Base-by-base conservation (phyloP, 2,329 filamentous ascomycete genomes). In the Graphilbum sp. region DNA sequence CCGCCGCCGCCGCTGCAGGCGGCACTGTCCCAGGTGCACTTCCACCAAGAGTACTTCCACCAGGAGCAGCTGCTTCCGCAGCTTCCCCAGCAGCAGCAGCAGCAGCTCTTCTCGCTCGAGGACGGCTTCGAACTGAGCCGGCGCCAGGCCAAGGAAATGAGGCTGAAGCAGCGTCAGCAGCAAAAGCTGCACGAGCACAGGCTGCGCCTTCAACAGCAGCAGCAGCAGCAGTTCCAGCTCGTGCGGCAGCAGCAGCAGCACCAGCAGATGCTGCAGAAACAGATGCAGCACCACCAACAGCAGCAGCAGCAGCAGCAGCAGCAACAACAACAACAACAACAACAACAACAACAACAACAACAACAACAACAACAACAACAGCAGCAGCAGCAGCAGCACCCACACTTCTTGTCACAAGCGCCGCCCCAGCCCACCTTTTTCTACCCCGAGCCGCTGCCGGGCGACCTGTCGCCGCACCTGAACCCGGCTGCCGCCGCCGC, bases 201-300 rank as follows among this genome's bases (percentile, higher is more conserved):
- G 8, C 30, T 17, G 31, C 31, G 11, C 17, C 17, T 20, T 19
- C 31, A 29, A 29, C 27, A 29, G 27, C 27, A 29, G 27, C 27
- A 29, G 27, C 27, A 29, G 15, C 27, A 13, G 27, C 27, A 13
- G 13, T 12, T 5, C 5, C 21, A 35, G n/a, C n/a, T 32, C 13
- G n/a, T 31, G n/a, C 35, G 32, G 13, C 19, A 35, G n/a, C 24
- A 36, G 21, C 36, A 43, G 12, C 37, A 33, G 5, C 40, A 34
- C 3, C 32, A 37, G 17, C 23, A 19, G 15, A 23, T 33, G 4
- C 27, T 32, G 18, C 37, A 24, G 12, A 33, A 18, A 12, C 31
- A 16, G 3, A 34, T 37, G 10, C 35, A 37, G 15, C 42, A 38
- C 12, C 24, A 34, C 8, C 27, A 35, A n/a, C 32, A 17, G 17